Conservation (phyloP, 495 filamentous ascomycete species). For the Schizothecium vesticola region DNA sequence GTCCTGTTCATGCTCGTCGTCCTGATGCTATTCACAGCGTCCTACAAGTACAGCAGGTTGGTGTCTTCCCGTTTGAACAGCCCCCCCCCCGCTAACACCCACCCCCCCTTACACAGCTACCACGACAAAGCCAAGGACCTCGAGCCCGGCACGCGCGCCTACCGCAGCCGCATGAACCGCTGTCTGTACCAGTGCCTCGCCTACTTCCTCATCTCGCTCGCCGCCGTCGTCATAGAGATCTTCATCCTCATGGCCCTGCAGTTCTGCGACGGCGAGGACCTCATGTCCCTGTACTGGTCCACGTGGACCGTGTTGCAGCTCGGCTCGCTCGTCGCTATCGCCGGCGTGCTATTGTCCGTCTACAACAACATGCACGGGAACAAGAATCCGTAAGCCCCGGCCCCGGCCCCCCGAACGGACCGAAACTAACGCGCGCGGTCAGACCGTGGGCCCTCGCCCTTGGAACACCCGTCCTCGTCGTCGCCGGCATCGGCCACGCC, state of each 20-base stretch:
- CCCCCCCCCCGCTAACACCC: not conserved
- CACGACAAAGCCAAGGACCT: conserved; percentile 15
- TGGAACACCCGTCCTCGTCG: conserved; percentile 46
- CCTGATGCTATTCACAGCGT: conserved; percentile 33
- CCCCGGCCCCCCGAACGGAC: not conserved
- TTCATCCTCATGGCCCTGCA: conserved; percentile 38
- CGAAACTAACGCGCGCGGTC: not conserved
- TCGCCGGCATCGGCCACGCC: conserved; percentile 39
- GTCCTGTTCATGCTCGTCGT: conserved; percentile 38
- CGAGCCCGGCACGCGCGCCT: conserved; percentile 19
- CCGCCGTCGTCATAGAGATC: conserved; percentile 38
- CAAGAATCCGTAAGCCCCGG: conserved; percentile 34
- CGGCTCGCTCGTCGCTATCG: conserved; percentile 44
- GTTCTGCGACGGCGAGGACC: conserved; percentile 46
- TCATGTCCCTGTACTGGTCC: conserved; percentile 45
- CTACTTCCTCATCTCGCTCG: conserved; percentile 29
- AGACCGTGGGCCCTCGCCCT: conserved; percentile 44
- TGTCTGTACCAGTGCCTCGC: conserved; percentile 31
- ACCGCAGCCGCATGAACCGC: conserved; percentile 19
- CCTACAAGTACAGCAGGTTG: conserved; percentile 39
- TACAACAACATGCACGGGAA: conserved; percentile 33
- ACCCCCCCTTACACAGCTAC: conserved; percentile 9
- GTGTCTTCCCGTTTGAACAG: conserved; percentile 10
- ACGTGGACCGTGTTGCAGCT: conserved; percentile 45
- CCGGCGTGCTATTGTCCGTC: conserved; percentile 40